phyloP scores from a whole-genome alignment of 768 basidiomycete species.

The Flagelloscypha sp. region DNA sequence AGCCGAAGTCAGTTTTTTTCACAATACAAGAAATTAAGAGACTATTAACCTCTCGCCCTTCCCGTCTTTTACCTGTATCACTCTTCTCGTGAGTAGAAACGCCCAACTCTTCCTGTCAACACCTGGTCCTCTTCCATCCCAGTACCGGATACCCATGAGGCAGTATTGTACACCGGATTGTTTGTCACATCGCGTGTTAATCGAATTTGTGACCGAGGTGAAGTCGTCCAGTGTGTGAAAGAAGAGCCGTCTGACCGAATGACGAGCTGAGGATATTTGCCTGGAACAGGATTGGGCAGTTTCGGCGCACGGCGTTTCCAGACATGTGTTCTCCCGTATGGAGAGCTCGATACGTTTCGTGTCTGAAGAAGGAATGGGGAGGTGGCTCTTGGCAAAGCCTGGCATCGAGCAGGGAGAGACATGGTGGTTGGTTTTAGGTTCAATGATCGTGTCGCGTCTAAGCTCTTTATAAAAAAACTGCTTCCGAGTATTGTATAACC shows the following conservation, averaged over 20 bases:
- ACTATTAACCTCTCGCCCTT: too few species aligned
- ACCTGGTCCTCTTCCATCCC: constrained; percentile 62
- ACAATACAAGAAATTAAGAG: too few species aligned
- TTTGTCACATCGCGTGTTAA: constrained; percentile 86
- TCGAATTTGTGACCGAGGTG: constrained; percentile 67
- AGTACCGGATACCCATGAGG: constrained; percentile 40
- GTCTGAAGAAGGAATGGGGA: constrained; percentile 40
- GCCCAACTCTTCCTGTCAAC: constrained; percentile 67
- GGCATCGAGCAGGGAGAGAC: too few species aligned
- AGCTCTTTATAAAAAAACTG: not conserved
- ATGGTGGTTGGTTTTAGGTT: too few species aligned
- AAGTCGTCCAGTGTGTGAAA: constrained; percentile 83
- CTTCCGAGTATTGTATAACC: not conserved
- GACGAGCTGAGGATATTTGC: constrained; percentile 80
- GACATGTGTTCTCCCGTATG: constrained; percentile 80
- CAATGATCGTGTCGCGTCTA: too few species aligned
- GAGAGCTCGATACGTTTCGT: constrained; percentile 56
- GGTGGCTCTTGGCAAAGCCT: too few species aligned
- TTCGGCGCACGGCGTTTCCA: constrained; percentile 59
- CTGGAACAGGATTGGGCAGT: constrained; percentile 78
- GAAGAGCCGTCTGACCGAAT: constrained; percentile 84
- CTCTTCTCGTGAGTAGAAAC: too few species aligned
- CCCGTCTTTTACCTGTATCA: too few species aligned
- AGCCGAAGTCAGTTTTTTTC: too few species aligned
- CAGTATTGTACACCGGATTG: constrained; percentile 79